phyloP scores from a whole-genome alignment of 2,329 filamentous ascomycete species.

The Claviceps africana region DNA sequence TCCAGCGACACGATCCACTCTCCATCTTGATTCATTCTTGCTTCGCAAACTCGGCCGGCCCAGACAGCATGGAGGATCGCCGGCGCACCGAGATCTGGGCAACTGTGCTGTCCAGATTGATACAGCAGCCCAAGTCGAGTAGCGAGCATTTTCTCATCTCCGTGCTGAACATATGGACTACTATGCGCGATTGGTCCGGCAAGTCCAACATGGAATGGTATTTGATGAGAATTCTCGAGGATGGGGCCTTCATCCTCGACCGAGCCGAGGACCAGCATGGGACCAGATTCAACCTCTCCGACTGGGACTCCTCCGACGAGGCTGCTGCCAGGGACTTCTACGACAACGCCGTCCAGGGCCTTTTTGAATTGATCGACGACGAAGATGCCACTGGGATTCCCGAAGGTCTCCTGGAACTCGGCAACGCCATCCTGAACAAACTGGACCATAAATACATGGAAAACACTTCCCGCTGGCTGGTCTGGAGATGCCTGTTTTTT shows the following conservation, averaged over 20 bases:
- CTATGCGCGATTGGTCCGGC: constrained; percentile 79
- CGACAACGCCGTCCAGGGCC: constrained; percentile 59
- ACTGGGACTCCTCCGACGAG: constrained; percentile 65
- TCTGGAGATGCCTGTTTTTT: constrained; percentile 86
- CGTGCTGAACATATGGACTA: constrained; percentile 76
- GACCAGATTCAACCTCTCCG: constrained; percentile 55
- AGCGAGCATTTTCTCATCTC: constrained; percentile 71
- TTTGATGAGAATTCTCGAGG: constrained; percentile 85
- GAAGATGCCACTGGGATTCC: constrained; percentile 76
- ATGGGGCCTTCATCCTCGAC: constrained; percentile 81
- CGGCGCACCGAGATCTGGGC: constrained; percentile 79
- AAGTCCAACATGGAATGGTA: constrained; percentile 85
- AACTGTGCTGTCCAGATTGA: constrained; percentile 68
- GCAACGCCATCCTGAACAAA: constrained; percentile 68
- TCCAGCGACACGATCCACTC: constrained; percentile 77
- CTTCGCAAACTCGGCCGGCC: constrained; percentile 74
- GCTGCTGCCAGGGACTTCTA: constrained; percentile 82
- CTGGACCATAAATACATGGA: constrained; percentile 59
- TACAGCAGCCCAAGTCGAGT: constrained; percentile 61
- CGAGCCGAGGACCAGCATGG: constrained; percentile 67
- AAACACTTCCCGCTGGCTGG: constrained; percentile 66
- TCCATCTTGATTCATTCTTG: constrained; percentile 76
- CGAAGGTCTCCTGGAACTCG: constrained; percentile 68
- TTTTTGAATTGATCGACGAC: constrained; percentile 80
- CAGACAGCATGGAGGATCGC: constrained; percentile 67